Evolutionary conservation across 345 rosid genomes (phyloP).

Genomic region (Balakata baccata): DNA sequence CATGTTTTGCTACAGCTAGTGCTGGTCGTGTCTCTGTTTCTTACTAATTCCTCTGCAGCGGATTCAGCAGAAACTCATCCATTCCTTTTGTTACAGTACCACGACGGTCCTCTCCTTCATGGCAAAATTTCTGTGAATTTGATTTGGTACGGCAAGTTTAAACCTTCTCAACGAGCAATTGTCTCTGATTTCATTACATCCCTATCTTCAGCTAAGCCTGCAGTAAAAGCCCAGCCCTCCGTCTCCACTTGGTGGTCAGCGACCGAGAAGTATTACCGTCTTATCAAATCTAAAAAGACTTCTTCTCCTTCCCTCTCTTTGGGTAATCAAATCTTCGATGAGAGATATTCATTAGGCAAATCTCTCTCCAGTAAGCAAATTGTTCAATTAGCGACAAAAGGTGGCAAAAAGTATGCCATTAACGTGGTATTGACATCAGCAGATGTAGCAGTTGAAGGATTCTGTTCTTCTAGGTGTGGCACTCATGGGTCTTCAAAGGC

Average conservation of each 20-base stretch:
- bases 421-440: conserved; percentile 28
- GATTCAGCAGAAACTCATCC: neutral
- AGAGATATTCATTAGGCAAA: conserved; percentile 24
- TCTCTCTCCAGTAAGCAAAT: conserved; percentile 23
- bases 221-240: conserved; percentile 8
- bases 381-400: conserved; percentile 20
- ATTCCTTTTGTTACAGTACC: conserved; percentile 21
- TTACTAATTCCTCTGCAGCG: conserved; percentile 7
- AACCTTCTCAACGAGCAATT: conserved; percentile 29
- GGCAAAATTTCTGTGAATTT: conserved; percentile 23
- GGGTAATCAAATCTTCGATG: conserved; percentile 22
- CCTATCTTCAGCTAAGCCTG: neutral
- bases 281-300: conserved; percentile 7
- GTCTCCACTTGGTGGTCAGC: conserved; percentile 27
- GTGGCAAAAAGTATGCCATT: conserved; percentile 20
- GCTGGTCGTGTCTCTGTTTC: conserved; percentile 7
- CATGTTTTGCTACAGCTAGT: neutral
- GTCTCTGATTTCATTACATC: conserved; percentile 26
- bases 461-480: conserved; percentile 27
- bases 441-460: conserved; percentile 26
- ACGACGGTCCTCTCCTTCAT: conserved; percentile 24
- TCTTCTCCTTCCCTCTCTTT: conserved; percentile 9
- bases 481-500: conserved; percentile 20
- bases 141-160: conserved; percentile 30
- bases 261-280: conserved; percentile 21